Conservation (phyloP, 352 stramenopile genomes). For the Discostella stelligera region DNA sequence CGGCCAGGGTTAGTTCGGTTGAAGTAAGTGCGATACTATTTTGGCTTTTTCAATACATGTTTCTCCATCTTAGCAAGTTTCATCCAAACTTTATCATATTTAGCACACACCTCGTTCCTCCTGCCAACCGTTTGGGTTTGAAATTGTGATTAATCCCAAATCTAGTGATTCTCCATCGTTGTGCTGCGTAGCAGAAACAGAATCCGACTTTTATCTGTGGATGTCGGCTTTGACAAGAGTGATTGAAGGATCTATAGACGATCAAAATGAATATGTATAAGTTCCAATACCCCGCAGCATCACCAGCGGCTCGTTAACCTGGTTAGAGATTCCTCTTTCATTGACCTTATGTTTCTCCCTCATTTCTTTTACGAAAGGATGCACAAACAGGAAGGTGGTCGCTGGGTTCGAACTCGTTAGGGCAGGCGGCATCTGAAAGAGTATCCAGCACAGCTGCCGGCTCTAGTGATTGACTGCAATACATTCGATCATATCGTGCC, state of each 20-base stretch:
- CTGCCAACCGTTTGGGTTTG: slow-evolving; percentile 55
- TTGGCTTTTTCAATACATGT: not conserved
- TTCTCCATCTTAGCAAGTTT: not conserved
- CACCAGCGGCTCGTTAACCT: not conserved
- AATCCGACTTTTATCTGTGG: slow-evolving; percentile 67
- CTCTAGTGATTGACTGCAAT: slow-evolving; percentile 52
- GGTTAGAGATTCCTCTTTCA: not conserved
- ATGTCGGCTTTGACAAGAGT: slow-evolving; percentile 58
- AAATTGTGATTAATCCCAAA: slow-evolving; percentile 12
- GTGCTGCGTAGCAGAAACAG: slow-evolving; percentile 49
- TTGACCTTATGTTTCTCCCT: not conserved
- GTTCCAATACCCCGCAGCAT: not conserved
- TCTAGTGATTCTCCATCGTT: slow-evolving; percentile 46
- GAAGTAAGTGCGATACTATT: slow-evolving; percentile 32
- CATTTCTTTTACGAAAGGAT: slow-evolving; percentile 18
- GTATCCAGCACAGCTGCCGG: slow-evolving; percentile 64
- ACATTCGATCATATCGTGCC: slow-evolving; percentile 76
- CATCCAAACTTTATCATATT: not conserved
- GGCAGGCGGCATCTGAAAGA: slow-evolving; percentile 57
- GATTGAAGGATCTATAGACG: slow-evolving; percentile 32
- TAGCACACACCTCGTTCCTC: slow-evolving; percentile 45
- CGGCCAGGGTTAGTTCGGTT: slow-evolving; percentile 47
- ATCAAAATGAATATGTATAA: not conserved
- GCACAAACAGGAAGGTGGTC: slow-evolving; percentile 39
- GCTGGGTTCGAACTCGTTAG: slow-evolving; percentile 53